Base-by-base conservation (phyloP, 495 filamentous ascomycete species). In the Aspergillus saccharolyticus region DNA sequence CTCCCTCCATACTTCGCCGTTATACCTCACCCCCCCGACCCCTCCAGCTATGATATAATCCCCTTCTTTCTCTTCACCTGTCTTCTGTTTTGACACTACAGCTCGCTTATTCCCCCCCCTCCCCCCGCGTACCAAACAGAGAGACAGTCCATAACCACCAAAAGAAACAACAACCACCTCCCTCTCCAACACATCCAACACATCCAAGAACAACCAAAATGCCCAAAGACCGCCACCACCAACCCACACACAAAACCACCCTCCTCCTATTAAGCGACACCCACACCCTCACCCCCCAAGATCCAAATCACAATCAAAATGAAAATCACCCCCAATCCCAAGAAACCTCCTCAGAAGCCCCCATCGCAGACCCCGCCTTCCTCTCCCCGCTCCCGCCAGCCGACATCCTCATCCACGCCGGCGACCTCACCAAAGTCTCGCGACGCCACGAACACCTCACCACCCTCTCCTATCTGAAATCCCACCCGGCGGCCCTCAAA, bases 361-460 rank as follows among this genome's bases (percentile, higher is more conserved):
- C 42, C 50, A 30, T 42, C 57, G 67, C 64, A n/a, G 47, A 55
- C 45, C 61, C 63, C 49, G 55, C 74, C 53, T 81, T 75, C 69
- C 74, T 78, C 25, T 49, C 66, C 42, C 78, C 78, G 0, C 74
- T 83, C 50, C 84, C 84, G 1, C 63, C 67, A 52, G 76, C 76
- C 49, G 82, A 92, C 67, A 76, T 92, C 44, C 75, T 85, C 10
- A 78, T 94, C 16, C 89, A 91, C 67, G 86, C 83, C 59, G 88
- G 89, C 44, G 88, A 92, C 67, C 66, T 92, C 20, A 92, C 88
- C 9, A 78, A 80, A 54, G 68, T 80, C 52, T 88, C 87, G 1
- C 77, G 78, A 15, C 47, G 80, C 2, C 49, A 65, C 43, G 81
- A 90, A 61, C 85, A 85, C 62, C 66, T 74, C 15, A 55, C 61